These are phyloP conservation scores for Yamadazyma endophytica DNA, from an alignment of 805 yeast species.

Conservation along the genomic window DNA sequence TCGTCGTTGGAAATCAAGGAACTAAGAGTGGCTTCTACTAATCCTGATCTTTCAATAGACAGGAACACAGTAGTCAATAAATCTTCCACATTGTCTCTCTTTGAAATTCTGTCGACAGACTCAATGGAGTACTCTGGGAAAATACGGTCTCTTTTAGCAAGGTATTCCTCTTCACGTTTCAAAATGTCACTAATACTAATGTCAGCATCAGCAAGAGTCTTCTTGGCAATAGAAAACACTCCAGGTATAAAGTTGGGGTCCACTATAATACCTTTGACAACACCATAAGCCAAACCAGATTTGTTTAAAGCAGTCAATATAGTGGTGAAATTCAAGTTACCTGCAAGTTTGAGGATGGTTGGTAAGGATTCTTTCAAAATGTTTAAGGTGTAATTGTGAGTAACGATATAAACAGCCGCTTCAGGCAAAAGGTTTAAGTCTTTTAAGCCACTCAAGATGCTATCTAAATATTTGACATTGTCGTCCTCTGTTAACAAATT, in stretches of 20 bases:
- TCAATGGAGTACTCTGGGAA: conserved; percentile 4
- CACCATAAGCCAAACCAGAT: conserved; percentile 24
- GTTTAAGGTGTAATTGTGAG: conserved; percentile 18
- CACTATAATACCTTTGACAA: conserved; percentile 19
- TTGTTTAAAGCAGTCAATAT: conserved; percentile 25
- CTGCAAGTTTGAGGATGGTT: conserved; percentile 12
- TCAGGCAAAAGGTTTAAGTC: conserved; percentile 21
- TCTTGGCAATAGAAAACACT: conserved; percentile 15
- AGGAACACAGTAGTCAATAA: conserved; percentile 24
- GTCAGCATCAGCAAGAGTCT: conserved; percentile 16
- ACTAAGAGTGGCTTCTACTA: conserved; percentile 20
- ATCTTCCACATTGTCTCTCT: conserved; percentile 27
- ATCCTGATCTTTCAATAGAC: conserved; percentile 23
- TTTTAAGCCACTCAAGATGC: conserved; percentile 18
- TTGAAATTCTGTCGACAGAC: conserved; percentile 6
- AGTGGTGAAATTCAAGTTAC: conserved; percentile 18
- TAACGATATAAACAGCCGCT: conserved; percentile 17
- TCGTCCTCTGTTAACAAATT: conserved; percentile 18
- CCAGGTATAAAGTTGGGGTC: conserved; percentile 22
- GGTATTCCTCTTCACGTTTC: conserved; percentile 11
- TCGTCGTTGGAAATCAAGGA: conserved; percentile 18
- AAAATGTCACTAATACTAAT: conserved; percentile 12
- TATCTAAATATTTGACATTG: conserved; percentile 18
- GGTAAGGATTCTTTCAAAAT: conserved; percentile 15
- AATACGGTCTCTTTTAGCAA: conserved; percentile 6